Evolutionary conservation across 2,329 filamentous ascomycete species (phyloP), one percentile per base, ranked within the genome.

Genomic region (Penicillium sp.): DNA sequence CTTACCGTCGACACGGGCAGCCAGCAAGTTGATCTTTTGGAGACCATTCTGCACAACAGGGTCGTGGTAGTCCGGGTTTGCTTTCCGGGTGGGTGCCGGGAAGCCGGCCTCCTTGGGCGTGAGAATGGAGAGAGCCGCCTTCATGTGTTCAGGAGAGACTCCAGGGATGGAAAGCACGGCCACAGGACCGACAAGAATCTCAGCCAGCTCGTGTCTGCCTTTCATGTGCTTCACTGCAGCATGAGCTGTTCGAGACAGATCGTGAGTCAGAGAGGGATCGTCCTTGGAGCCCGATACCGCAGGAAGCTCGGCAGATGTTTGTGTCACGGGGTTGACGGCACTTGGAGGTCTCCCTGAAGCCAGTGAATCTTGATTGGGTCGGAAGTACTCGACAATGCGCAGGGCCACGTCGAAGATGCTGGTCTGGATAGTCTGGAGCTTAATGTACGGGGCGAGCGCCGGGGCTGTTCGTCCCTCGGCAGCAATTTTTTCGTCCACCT

Each of bases 401-500:
- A 96, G 70, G 1, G 90, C 89, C 12, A 85, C 79, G 50, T 82
- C 81, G 60, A 98, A 86, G 58, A 98, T 93, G 57, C 85, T 84
- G 10, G 86, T 92, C 59, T 92, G 83, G 39, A 98, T 71, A 16
- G 94, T 85, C 62, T 93, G 83, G 16, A 96, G 62, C 65, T 85
- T 82, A 50, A 92, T 74, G 26, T 71, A 68, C 1, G 76, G 66
- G n/a, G 76, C 73, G 22, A 86, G 60, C 1, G 60, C 45, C 13
- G 63, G 56, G 12, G 66, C 55, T 22, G 61, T 60, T 16, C 69
- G 61, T 4, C 67, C 64, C 7, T 70, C 67, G 2, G 77, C 77
- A 41, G 85, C 69, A 57, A 82, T 80, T 68, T 79, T 79, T 68
- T 70, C 68, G 44, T 90, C 85, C 2, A 82, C 71, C 51, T 80